Evolutionary conservation across 768 basidiomycete species (phyloP).

Genomic region (Hygrophorus russula): DNA sequence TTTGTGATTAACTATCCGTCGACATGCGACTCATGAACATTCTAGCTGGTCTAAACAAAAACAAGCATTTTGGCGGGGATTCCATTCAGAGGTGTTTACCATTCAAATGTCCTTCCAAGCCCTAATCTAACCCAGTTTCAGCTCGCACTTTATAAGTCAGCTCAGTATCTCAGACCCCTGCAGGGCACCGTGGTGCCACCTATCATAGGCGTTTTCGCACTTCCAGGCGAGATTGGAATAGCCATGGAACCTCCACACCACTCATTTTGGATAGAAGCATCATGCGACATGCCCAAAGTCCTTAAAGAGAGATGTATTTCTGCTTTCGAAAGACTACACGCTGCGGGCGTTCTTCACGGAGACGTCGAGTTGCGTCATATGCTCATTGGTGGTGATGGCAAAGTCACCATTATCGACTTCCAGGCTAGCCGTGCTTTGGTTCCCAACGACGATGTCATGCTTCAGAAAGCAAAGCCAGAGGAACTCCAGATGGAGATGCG

Average conservation of each 20-base stretch:
- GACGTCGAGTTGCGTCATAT: slow-evolving; percentile 39
- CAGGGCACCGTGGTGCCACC: slow-evolving; percentile 43
- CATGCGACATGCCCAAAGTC: slow-evolving; percentile 39
- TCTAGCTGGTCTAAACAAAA: slow-evolving; percentile 5
- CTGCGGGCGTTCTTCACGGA: slow-evolving; percentile 35
- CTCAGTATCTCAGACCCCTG: slow-evolving; percentile 28
- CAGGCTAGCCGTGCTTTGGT: slow-evolving; percentile 23
- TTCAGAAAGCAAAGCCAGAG: slow-evolving; percentile 24
- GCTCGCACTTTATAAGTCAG: slow-evolving; percentile 41
- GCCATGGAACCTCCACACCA: slow-evolving; percentile 46
- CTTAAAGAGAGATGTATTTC: slow-evolving; percentile 42
- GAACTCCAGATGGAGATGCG: slow-evolving; percentile 43
- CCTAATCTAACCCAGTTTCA: slow-evolving; percentile 11
- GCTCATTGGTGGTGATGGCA: slow-evolving; percentile 41
- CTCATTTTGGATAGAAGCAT: slow-evolving; percentile 53
- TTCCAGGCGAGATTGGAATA: slow-evolving; percentile 26
- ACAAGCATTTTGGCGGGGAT: slow-evolving; percentile 2
- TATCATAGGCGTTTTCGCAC: slow-evolving; percentile 38
- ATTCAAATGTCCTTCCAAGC: background rate
- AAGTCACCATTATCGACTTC: slow-evolving; percentile 46
- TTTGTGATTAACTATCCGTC: background rate
- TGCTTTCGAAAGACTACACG: slow-evolving; percentile 38
- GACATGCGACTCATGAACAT: background rate
- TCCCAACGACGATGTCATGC: slow-evolving; percentile 17
- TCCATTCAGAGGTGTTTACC: slow-evolving; percentile 4